Evolutionary conservation across 192 early-diverging fungal genomes (phyloP), one percentile per base, ranked within the genome.

Genomic region (Coemansia sp.): DNA sequence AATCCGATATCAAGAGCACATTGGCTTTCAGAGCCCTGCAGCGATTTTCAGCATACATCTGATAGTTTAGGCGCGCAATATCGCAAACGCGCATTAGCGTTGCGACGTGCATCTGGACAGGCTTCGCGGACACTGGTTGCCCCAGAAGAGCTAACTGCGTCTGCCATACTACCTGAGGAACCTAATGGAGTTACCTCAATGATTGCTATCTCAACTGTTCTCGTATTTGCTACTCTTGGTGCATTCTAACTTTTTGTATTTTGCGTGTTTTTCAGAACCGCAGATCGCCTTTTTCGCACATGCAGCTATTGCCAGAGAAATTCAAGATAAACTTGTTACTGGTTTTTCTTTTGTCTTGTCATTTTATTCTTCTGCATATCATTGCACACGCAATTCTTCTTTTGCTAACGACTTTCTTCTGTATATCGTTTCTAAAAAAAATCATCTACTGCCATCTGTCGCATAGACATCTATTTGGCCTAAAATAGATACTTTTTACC

Each of bases 221-320:
- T 80, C 24, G 60, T 80, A 61, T 80, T 80, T 62, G 78, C 78
- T 62, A 80, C 78, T 17, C 70, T 80, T 69, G 72, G 68, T 51
- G 69, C 78, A 31, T 80, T 75, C 42, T 80, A 52, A 74, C 55
- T 19, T 42, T 42, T 23, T n/a, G 20, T 46, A 52, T 54, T 39
- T 4, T 32, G 33, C 33, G 27, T 27, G 3, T 3, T 27, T 2
- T 1, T 3, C 27, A 27, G 27, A 27, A 27, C 27, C 27, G 27
- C 27, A 3, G 27, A 27, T 27, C n/a, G n/a, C n/a, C 27, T 54
- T 69, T 60, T 56, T 72, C 73, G 14, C 33, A 10, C 10, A 36
- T 5, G 33, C 33, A 36, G 33, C 3, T 27, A 27, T 2, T 27
- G 27, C 33, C 33, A 5, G 10, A 36, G 33, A 11, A 36, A 36